These are phyloP conservation scores for Hyaloraphidium curvatum DNA, from an alignment of 192 early-diverging fungal species.

Conservation along the genomic window DNA sequence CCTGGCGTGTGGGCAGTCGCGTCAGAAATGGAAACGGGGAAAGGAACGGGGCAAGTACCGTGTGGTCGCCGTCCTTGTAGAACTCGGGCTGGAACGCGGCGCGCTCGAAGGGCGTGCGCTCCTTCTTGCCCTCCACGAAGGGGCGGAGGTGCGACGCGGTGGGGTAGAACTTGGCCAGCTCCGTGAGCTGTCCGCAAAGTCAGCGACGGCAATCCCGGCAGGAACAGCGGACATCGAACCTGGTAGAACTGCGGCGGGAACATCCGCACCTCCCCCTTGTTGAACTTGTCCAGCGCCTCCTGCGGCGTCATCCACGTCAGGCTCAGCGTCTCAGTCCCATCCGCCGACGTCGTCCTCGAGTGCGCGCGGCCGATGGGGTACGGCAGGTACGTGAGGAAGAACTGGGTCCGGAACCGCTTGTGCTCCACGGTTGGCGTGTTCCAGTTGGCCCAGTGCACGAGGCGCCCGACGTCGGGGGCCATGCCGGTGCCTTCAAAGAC, in stretches of 20 bases:
- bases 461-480: not conserved
- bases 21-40: no score
- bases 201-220: no score
- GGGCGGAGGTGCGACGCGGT: not conserved
- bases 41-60: no score
- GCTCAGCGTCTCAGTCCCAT: not conserved
- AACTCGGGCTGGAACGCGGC: not conserved
- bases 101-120: not conserved
- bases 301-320: not conserved
- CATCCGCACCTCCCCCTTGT: not conserved
- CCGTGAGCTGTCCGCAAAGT: no score
- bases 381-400: not conserved
- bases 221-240: no score
- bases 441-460: slow-evolving; percentile 1
- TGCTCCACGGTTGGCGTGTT: not conserved
- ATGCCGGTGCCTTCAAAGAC: no score
- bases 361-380: not conserved
- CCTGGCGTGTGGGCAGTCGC: no score
- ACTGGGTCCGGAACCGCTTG: not conserved
- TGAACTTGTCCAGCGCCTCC: not conserved
- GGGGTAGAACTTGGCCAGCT: not conserved
- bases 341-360: not conserved
- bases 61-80: not conserved
- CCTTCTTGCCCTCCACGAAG: not conserved
- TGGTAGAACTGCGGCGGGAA: not conserved